Base-by-base conservation (phyloP, 108 stramenopile genomes). In the Skeletonema tropicum region DNA sequence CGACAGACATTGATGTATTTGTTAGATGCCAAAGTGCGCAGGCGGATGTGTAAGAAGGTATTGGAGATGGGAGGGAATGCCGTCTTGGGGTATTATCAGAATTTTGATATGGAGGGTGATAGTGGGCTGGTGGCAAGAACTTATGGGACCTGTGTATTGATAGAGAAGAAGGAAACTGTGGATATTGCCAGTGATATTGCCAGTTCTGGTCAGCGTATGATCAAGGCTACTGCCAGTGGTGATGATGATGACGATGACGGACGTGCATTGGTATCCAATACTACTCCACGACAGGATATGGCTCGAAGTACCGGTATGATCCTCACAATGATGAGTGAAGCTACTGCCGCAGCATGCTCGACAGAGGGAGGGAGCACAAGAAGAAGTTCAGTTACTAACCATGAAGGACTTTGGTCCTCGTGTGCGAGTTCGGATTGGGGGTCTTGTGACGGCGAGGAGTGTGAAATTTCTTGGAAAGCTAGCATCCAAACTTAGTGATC, bases 71-170 rank as follows among this genome's bases (percentile, higher is more conserved):
- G 94, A 3, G 95, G 92, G 25, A 98, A 98, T 70, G 97, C 97
- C 60, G 94, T 97, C 3, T 64, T 97, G 25, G 97, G 93, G 3
- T 97, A 97, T 72, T 71, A 89, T 57, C 88, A 94, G 60, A 89
- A 92, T 66, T 97, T 98, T 71, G 98, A 99, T 78, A 91, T 98
- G 62, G 98, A 99, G 85, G 98, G 98, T 15, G 97, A 98, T 75
- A 92, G 93, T 26, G 98, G 98, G 10, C 86, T 99, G 49, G 98
- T 99, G 2, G 97, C 97, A 19, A 68, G 98, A 31, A 95, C 94
- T 6, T 97, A 89, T 75, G 98, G 98, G n/a, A 99, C 98, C 9
- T 96, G 96, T 52, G 97, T 93, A 19, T 67, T 89, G 32, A 69
- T 98, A 26, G 65, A 80, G 23, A 73, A 29, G 80, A 89, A 70